Percentiles rank a stretch among this genome's conserved stretches.
Evolutionary conservation across 73 alveolate genomes (phyloP).

Genomic region (Tetrahymena malaccensis): DNA sequence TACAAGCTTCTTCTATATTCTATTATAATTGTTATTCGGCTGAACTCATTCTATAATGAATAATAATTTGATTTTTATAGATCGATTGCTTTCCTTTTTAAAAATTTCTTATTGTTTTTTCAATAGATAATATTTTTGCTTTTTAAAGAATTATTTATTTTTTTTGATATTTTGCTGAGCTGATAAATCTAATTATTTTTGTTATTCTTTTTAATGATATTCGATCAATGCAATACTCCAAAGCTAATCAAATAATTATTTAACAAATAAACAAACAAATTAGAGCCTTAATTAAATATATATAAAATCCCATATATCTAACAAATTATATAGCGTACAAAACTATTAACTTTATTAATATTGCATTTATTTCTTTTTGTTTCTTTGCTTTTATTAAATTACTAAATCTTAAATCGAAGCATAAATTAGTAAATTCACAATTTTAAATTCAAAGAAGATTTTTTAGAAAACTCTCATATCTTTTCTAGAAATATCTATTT

Average conservation of each 20-base stretch:
- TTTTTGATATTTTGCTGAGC: not conserved
- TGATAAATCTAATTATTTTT: not conserved
- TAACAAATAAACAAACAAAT: not conserved
- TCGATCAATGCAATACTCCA: not conserved
- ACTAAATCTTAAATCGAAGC: not conserved
- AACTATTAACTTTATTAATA: not conserved
- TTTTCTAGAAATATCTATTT: not conserved
- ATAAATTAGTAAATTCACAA: not conserved
- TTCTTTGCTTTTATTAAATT: not conserved
- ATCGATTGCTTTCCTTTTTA: not conserved
- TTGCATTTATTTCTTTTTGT: not conserved
- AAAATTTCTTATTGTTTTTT: not conserved
- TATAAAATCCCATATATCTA: not conserved
- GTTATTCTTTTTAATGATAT: not conserved
- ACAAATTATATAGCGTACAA: not conserved
- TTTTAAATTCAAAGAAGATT: not conserved
- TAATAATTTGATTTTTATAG: not conserved
- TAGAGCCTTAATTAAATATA: not conserved
- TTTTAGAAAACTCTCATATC: not conserved
- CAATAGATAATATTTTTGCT: not conserved
- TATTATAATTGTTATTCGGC: not conserved
- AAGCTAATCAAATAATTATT: not conserved
- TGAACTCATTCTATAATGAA: not conserved
- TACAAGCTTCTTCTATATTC: not conserved
- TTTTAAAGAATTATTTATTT: not conserved